Base-by-base conservation (phyloP, 1,284 basidiomycete species). In the Megacollybia platyphylla region DNA sequence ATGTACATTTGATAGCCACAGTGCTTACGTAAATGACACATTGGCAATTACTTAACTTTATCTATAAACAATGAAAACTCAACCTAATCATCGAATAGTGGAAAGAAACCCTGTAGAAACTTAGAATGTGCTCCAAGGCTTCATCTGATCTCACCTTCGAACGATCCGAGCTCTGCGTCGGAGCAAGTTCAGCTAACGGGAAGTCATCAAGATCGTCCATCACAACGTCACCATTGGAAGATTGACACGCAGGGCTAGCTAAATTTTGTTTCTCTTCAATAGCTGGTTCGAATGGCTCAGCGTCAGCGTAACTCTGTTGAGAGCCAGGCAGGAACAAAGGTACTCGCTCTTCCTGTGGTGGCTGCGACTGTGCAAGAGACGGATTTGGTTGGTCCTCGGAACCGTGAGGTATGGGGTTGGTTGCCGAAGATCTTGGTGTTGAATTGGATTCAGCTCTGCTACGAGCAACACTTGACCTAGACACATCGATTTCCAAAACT, bases 261-360 rank as follows among this genome's bases (percentile, higher is more conserved):
- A 24, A 3, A 24, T 24, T 24, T 24, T 24, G 20, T 24, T 24
- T 15, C 15, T 15, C 20, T 24, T 24, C 20, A 24, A 24, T 24
- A 24, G 20, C 20, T 24, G 20, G 20, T 24, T 5, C 20, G 20
- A 24, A 24, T 24, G 20, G 20, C 20, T 24, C 20, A 24, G 20
- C 20, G 76, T 73, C 69, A 30, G 64, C 66, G 24, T 64, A 62
- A 8, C 79, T 77, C 37, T 78, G 62, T 52, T 84, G 81, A 18
- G 80, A 79, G 1, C 76, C 54, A 10, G 78, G 79, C 32, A 81
- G 60, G 55, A 86, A 83, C 41, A 85, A 65, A 8, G 79, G 79
- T 24, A 24, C 20, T 2, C 5, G 20, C 44, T 75, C 72, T 39
- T 57, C 48, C 36, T 55, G 46, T 39, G 51, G 48, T 43, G 17